Conservation (phyloP, 2,329 filamentous ascomycete species). For the Trichoderma sp. region DNA sequence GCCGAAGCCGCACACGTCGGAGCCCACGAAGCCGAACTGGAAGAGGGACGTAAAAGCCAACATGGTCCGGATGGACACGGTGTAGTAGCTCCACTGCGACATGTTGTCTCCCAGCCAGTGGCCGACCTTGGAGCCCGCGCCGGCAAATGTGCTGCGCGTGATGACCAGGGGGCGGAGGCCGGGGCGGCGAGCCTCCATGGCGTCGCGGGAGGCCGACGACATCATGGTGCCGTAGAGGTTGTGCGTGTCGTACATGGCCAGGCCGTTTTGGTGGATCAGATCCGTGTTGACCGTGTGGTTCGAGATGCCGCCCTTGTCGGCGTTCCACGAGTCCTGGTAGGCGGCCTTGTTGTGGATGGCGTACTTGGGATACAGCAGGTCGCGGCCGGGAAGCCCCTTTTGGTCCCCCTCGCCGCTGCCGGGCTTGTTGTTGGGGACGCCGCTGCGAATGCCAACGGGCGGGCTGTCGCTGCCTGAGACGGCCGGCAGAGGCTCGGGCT, state of each 20-base stretch:
- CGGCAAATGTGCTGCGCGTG: constrained; percentile 77
- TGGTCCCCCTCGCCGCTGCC: constrained; percentile 53
- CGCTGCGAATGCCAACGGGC: constrained; percentile 20
- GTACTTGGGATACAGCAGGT: constrained; percentile 76
- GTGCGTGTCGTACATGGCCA: constrained; percentile 79
- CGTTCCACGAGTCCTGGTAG: constrained; percentile 37
- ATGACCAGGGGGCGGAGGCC: constrained; percentile 81
- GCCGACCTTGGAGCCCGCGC: constrained; percentile 72
- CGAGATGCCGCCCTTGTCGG: constrained; percentile 62
- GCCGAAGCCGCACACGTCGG: constrained; percentile 77
- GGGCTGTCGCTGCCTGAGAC: constrained; percentile 16
- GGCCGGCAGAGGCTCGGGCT: not conserved
- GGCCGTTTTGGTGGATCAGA: constrained; percentile 73
- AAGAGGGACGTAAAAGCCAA: constrained; percentile 71
- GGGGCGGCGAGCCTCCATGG: constrained; percentile 64
- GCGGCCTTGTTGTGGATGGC: constrained; percentile 73
- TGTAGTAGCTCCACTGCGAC: constrained; percentile 73
- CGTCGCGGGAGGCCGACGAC: constrained; percentile 74
- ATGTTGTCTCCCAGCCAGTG: constrained; percentile 83
- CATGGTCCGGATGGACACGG: constrained; percentile 75
- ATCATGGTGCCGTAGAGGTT: constrained; percentile 77
- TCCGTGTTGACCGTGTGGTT: constrained; percentile 73
- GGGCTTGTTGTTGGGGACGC: constrained; percentile 50
- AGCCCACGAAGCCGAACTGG: constrained; percentile 69
- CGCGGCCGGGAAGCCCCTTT: constrained; percentile 49